Evolutionary conservation across 2,329 filamentous ascomycete species (phyloP).

Genomic region (Curvularia verruculosa): DNA sequence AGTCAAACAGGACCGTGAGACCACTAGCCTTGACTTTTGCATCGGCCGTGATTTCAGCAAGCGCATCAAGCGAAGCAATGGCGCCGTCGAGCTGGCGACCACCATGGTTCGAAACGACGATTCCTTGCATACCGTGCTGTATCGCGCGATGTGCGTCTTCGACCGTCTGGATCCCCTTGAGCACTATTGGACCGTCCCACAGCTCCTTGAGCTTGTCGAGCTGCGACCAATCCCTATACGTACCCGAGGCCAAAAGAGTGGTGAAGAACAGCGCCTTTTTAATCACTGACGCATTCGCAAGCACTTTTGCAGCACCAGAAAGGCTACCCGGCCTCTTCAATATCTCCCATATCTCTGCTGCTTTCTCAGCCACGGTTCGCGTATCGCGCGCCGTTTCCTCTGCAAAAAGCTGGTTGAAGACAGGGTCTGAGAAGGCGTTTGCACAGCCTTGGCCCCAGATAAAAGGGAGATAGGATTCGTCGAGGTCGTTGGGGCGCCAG

Average conservation of each 20-base stretch:
- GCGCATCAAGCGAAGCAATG: constrained; percentile 42
- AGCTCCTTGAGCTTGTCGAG: constrained; percentile 40
- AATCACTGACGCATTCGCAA: constrained; percentile 43
- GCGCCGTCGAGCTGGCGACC: constrained; percentile 48
- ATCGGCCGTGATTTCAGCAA: constrained; percentile 46
- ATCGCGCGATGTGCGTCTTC: constrained; percentile 47
- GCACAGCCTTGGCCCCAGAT: constrained; percentile 52
- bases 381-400: constrained; percentile 41
- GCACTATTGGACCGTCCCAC: constrained; percentile 49
- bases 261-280: constrained; percentile 48
- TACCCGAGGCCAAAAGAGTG: constrained; percentile 43
- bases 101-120: constrained; percentile 49
- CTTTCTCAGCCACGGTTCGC: constrained; percentile 38
- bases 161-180: constrained; percentile 49
- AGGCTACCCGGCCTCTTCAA: constrained; percentile 46
- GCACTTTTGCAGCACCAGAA: constrained; percentile 39
- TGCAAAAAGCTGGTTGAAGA: constrained; percentile 45
- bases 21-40: constrained; percentile 38
- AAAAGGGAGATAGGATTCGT: constrained; percentile 67
- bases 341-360: constrained; percentile 47
- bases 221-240: constrained; percentile 45
- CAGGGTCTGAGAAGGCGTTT: constrained; percentile 46
- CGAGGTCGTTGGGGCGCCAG: constrained; percentile 73
- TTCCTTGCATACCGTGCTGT: constrained; percentile 45
- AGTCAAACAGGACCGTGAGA: constrained; percentile 46